Evolutionary conservation across 805 yeast species (phyloP), one percentile per base, ranked within the genome.

Genomic region (Pichia occidentalis): DNA sequence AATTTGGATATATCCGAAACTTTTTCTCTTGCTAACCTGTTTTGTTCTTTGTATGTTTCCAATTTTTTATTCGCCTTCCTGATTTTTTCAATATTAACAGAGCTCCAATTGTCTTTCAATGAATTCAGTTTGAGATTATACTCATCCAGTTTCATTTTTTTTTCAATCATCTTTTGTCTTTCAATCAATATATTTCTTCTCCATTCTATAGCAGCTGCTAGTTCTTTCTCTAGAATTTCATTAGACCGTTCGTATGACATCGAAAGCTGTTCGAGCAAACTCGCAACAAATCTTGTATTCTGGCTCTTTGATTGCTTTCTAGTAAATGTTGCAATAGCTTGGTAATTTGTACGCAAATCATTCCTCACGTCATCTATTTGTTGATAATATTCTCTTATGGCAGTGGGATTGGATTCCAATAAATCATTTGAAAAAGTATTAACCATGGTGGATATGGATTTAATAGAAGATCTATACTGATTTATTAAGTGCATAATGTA

Each of bases 281-380:
- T 51, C 9, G 46, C 49, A 39, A 57, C 45, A 37, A 54, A 57
- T 20, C 49, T 44, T 32, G 53, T 36, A 33, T 55, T 57, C 18
- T 58, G 61, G 30, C 48, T 52, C 29, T 51, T 55, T 3, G 63
- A 52, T 33, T 50, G 54, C 24, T 52, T 52, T 29, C 61, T 46
- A 1, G 60, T 54, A 29, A 49, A 50, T 29, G 54, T 49, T 18
- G 61, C 61, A 41, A 59, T 39, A 1, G 61, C 54, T 34, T 58
- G 61, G 32, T 56, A 58, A 24, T 51, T 54, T 10, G 50, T 50
- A 13, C 50, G 51, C 26, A 58, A 34, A 34, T 53, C 59, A 11
- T 36, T 36, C 31, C 45, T 48, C 5, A 58, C 28, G 4, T 47
- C 51, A 6, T 49, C 53, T 7, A 45, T 30, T 22, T 59, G 55